A percentile compares a stretch with the other conserved stretches of the same genome.
Conservation (phyloP, 163 green algal species). For the Coccomyxa subellipsoidea region DNA sequence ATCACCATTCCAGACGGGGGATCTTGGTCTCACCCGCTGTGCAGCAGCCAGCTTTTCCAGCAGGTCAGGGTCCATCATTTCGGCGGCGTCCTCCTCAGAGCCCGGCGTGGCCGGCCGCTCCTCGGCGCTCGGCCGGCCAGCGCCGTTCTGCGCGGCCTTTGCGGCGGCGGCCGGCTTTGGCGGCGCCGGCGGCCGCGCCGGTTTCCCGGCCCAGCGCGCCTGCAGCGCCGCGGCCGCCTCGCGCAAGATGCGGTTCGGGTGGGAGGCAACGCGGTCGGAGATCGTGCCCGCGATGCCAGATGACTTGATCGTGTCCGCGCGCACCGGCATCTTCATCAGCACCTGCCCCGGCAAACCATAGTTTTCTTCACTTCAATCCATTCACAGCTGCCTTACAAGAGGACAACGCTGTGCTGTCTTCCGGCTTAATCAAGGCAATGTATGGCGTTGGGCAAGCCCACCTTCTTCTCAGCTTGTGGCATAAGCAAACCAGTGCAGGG, state of each 20-base stretch:
- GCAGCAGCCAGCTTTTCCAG: background rate
- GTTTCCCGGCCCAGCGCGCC: conserved; percentile 2
- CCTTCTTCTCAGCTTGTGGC: background rate
- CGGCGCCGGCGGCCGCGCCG: background rate
- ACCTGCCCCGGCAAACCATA: conserved; percentile 2
- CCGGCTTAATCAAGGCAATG: too few relatives aligned
- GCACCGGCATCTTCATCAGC: conserved; percentile 17
- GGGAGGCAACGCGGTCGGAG: background rate
- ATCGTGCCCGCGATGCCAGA: conserved; percentile 6
- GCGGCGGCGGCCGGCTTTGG: background rate
- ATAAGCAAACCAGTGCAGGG: too few relatives aligned
- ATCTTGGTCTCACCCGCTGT: background rate
- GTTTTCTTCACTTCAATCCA: background rate
- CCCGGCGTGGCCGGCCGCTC: background rate
- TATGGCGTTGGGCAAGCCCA: background rate
- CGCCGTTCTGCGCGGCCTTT: background rate
- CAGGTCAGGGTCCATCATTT: background rate
- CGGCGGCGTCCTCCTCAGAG: conserved; percentile 8
- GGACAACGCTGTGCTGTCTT: background rate
- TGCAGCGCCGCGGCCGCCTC: conserved; percentile 1
- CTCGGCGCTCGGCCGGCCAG: too few relatives aligned
- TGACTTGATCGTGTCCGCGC: background rate
- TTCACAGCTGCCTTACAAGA: background rate
- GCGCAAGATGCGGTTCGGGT: conserved; percentile 10
- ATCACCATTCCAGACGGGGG: too few relatives aligned